phyloP scores from a whole-genome alignment of 305 asterid species.

The Fraxinus albicans region DNA sequence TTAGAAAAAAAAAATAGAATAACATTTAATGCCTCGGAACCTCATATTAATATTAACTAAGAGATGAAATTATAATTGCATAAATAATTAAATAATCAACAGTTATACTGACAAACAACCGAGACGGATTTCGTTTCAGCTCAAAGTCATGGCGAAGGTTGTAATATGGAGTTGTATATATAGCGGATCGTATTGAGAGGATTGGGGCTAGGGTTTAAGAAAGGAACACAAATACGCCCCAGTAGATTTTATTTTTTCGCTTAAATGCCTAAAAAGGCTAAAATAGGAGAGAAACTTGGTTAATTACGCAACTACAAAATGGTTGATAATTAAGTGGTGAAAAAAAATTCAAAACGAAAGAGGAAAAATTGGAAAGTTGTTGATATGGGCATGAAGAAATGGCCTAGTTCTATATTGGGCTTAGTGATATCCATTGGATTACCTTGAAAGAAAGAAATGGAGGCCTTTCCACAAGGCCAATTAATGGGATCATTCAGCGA shows the following conservation, averaged over 20 bases:
- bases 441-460: neutral
- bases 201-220: neutral
- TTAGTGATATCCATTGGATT: neutral
- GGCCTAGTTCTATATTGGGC: neutral
- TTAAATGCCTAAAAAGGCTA: too few relatives aligned
- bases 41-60: slow-evolving; percentile 30
- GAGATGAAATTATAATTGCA: too few relatives aligned
- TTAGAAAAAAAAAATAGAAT: neutral
- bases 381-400: neutral
- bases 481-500: neutral
- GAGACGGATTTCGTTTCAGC: neutral
- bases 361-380: neutral
- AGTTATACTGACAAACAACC: neutral
- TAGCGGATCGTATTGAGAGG: neutral
- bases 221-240: neutral
- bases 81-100: too few relatives aligned
- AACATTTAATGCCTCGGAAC: slow-evolving; percentile 18
- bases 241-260: too few relatives aligned
- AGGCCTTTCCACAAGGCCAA: neutral
- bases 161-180: neutral
- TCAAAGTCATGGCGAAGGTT: neutral
- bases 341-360: too few relatives aligned
- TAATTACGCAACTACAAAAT: too few relatives aligned
- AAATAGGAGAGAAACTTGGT: too few relatives aligned
- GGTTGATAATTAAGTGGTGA: neutral